phyloP scores from a whole-genome alignment of 345 rosid genomes.

The Populus deltoides region DNA sequence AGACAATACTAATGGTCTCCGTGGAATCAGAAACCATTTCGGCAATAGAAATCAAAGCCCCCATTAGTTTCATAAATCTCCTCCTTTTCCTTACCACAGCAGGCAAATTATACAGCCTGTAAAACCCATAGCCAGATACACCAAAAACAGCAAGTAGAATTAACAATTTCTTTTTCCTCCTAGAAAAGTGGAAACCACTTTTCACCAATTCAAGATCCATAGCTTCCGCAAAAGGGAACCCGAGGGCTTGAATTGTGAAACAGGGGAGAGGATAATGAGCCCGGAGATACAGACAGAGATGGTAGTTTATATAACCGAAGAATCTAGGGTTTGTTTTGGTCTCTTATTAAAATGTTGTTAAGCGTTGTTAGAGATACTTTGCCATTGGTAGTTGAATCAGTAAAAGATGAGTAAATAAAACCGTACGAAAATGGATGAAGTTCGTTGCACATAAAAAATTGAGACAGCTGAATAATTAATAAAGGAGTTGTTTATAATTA shows the following conservation, averaged over 20 bases:
- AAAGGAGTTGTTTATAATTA: too few relatives aligned
- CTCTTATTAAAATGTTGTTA: neutral
- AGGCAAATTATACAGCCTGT: slow-evolving; percentile 65
- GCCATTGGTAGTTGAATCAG: neutral
- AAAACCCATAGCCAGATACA: slow-evolving; percentile 72
- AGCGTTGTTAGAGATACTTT: neutral
- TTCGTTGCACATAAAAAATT: too few relatives aligned
- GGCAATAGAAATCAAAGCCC: slow-evolving; percentile 54
- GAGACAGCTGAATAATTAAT: too few relatives aligned
- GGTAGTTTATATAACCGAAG: slow-evolving; percentile 9
- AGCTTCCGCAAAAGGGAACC: neutral
- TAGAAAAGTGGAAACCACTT: slow-evolving; percentile 41
- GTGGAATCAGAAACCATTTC: slow-evolving; percentile 78
- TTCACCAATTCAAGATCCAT: slow-evolving; percentile 58
- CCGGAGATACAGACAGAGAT: neutral
- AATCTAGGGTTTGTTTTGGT: slow-evolving; percentile 15
- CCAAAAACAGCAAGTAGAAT: slow-evolving; percentile 52
- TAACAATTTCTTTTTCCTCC: slow-evolving; percentile 62
- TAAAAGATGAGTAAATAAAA: neutral
- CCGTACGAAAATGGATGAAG: too few relatives aligned
- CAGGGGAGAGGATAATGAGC: neutral
- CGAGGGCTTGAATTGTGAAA: slow-evolving; percentile 9
- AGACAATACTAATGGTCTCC: slow-evolving; percentile 54
- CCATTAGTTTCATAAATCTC: slow-evolving; percentile 55
- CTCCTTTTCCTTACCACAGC: slow-evolving; percentile 56